Percentiles rank a stretch among this genome's conserved stretches.
These are phyloP conservation scores for Cladophialophora bantiana DNA, from an alignment of 2,329 filamentous ascomycete genomes.

Conservation along the genomic window DNA sequence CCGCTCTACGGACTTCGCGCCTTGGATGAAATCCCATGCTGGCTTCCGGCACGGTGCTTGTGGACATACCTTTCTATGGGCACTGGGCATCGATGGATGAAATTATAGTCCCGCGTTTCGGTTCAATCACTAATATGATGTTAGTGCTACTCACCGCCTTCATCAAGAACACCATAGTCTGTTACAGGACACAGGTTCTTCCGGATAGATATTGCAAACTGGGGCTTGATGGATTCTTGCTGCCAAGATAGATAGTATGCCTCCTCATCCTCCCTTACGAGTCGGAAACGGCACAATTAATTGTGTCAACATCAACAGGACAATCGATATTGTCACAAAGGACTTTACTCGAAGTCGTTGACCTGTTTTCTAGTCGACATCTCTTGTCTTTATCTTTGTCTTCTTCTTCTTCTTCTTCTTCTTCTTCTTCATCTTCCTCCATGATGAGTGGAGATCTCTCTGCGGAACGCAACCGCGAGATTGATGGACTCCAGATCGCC, in stretches of 20 bases:
- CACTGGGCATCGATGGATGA: neutral
- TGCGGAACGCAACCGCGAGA: conserved; percentile 31
- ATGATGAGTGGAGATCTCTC: conserved; percentile 22
- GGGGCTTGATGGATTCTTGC: neutral
- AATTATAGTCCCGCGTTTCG: too few relatives aligned
- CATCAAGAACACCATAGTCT: neutral
- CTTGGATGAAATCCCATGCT: neutral
- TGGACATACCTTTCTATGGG: neutral
- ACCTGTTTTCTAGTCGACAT: neutral
- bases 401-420: neutral
- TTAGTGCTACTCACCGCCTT: neutral
- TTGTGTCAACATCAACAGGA: neutral
- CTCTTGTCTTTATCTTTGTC: neutral
- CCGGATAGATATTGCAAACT: neutral
- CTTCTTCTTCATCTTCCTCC: neutral
- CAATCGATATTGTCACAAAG: neutral
- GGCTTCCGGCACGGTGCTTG: neutral
- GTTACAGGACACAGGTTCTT: neutral
- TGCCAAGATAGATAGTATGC: neutral
- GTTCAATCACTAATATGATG: neutral
- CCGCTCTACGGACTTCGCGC: neutral
- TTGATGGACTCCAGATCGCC: conserved; percentile 34
- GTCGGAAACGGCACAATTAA: neutral
- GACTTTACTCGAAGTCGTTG: neutral
- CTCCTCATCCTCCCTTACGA: neutral